A percentile compares a stretch with the other conserved stretches of the same genome.
These are phyloP conservation scores for Neurospora sp. DNA, from an alignment of 2,329 filamentous ascomycete species.

Conservation along the genomic window DNA sequence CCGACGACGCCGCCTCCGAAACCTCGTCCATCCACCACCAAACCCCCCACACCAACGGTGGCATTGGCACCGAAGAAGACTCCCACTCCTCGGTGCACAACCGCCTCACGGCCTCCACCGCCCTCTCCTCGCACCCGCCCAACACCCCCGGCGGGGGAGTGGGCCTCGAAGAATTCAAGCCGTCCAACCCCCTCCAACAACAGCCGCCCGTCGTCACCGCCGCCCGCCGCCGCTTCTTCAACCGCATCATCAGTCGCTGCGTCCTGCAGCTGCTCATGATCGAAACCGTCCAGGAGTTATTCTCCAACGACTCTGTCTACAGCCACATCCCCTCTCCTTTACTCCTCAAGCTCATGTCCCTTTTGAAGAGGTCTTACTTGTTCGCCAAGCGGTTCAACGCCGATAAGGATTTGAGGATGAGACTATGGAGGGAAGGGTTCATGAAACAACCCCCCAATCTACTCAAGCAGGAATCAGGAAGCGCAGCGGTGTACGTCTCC, in stretches of 20 bases:
- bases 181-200: conserved; percentile 66
- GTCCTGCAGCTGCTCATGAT: conserved; percentile 98
- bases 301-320: conserved; percentile 95
- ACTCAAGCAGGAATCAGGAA: conserved; percentile 90
- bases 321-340: conserved; percentile 83
- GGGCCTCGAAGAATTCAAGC: conserved; percentile 78
- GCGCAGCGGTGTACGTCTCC: conserved; percentile 86
- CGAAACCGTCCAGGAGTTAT: conserved; percentile 96
- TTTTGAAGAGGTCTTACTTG: conserved; percentile 91
- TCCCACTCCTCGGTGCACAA: conserved; percentile 8
- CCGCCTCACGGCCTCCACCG: conserved; percentile 12
- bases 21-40: conserved; percentile 45
- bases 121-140: conserved; percentile 13
- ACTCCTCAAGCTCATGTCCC: conserved; percentile 81
- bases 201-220: conserved; percentile 89
- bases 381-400: conserved; percentile 98
- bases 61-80: conserved; percentile 11
- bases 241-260: conserved; percentile 97
- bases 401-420: conserved; percentile 89
- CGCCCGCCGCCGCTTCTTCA: conserved; percentile 90
- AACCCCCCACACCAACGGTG: conserved; percentile 18
- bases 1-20: conserved; percentile 29
- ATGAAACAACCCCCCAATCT: conserved; percentile 99
- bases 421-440: conserved; percentile 93
- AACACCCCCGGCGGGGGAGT: conserved; percentile 20